Evolutionary conservation across 805 yeast genomes (phyloP).

Genomic region (Blastobotrys attinorum): DNA sequence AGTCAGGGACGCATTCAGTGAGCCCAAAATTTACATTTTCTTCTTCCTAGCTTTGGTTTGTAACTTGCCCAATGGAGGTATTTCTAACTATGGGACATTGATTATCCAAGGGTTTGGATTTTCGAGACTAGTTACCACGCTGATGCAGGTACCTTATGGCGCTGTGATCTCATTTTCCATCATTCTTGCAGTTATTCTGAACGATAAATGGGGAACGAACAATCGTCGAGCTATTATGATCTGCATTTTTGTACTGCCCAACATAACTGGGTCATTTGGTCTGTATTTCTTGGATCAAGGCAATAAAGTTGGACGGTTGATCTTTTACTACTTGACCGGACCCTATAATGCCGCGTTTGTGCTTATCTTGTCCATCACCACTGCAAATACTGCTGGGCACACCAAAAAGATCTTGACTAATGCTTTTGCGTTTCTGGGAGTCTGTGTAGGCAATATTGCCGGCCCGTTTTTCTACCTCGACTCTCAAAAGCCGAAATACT

Average conservation of each 20-base stretch:
- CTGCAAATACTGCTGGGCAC: conserved; percentile 48
- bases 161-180: conserved; percentile 30
- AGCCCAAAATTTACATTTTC: conserved; percentile 42
- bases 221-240: conserved; percentile 23
- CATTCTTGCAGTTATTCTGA: conserved; percentile 19
- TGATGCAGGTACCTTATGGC: conserved; percentile 42
- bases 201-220: conserved; percentile 5
- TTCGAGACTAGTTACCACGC: conserved; percentile 33
- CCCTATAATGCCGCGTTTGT: conserved; percentile 22
- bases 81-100: conserved; percentile 41
- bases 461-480: conserved; percentile 39
- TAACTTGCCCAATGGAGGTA: conserved; percentile 49
- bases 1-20: conserved; percentile 42
- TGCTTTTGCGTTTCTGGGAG: conserved; percentile 40
- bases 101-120: conserved; percentile 39
- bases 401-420: conserved; percentile 46
- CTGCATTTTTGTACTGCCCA: conserved; percentile 28
- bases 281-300: conserved; percentile 35
- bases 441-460: conserved; percentile 46
- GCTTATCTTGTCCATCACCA: conserved; percentile 20
- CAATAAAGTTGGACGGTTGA: conserved; percentile 30
- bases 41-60: conserved; percentile 35
- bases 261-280: conserved; percentile 30
- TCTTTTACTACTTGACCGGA: conserved; percentile 33
- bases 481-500: conserved; percentile 17